These are phyloP conservation scores for Hypericum androsaemum DNA, from an alignment of 345 rosid genomes.

Conservation along the genomic window DNA sequence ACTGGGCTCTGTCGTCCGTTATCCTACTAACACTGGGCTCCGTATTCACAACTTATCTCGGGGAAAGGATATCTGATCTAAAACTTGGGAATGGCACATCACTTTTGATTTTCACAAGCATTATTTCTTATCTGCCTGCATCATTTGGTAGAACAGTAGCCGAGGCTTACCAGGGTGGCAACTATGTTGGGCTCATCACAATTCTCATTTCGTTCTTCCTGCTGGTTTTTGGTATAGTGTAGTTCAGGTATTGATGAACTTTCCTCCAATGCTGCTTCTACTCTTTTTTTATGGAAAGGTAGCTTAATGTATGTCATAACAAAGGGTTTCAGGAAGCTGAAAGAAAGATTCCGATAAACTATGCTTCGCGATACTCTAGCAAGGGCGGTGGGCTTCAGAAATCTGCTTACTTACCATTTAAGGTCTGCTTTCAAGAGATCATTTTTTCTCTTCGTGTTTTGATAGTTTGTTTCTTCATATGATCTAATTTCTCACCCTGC, in stretches of 20 bases:
- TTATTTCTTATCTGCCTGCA: conserved; percentile 92
- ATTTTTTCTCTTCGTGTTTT: background rate
- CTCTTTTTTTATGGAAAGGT: conserved; percentile 13
- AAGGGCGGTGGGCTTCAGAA: conserved; percentile 73
- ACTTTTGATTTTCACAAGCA: conserved; percentile 86
- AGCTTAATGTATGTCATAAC: conserved; percentile 18
- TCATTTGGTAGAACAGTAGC: conserved; percentile 85
- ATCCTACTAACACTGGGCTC: conserved; percentile 78
- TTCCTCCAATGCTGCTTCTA: conserved; percentile 6
- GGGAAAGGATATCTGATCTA: conserved; percentile 83
- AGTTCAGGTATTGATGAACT: conserved; percentile 68
- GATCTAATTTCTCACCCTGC: background rate
- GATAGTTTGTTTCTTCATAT: background rate
- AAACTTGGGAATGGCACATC: conserved; percentile 98
- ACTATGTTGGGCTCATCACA: conserved; percentile 72
- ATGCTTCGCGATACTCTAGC: conserved; percentile 87
- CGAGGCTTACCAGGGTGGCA: conserved; percentile 79
- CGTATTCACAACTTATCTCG: conserved; percentile 71
- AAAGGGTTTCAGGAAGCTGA: conserved; percentile 88
- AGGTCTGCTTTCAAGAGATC: too few species aligned
- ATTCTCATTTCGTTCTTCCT: conserved; percentile 61
- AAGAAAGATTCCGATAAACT: conserved; percentile 93
- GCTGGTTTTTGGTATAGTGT: conserved; percentile 81
- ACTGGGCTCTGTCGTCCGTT: conserved; percentile 87
- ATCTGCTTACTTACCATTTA: conserved; percentile 93